Evolutionary conservation across 768 basidiomycete species (phyloP).

Genomic region (Lactifluus subvellereus): DNA sequence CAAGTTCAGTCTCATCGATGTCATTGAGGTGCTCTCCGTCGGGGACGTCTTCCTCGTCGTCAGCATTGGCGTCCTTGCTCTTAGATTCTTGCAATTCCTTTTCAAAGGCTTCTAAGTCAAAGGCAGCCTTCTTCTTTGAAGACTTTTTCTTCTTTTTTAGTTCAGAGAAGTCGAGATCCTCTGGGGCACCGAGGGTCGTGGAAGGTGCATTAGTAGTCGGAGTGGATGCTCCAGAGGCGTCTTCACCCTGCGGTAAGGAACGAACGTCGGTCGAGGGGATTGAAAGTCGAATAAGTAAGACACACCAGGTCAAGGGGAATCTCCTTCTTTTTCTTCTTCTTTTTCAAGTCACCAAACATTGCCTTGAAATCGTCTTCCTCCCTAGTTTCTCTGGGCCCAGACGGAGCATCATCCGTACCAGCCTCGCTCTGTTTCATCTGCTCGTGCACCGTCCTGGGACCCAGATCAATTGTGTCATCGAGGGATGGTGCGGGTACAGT

Average conservation of each 20-base stretch:
- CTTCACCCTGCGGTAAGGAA: slow-evolving; percentile 41
- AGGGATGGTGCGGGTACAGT: slow-evolving; percentile 73
- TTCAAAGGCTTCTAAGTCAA: slow-evolving; percentile 91
- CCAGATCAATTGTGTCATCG: slow-evolving; percentile 71
- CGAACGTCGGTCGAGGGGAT: background rate
- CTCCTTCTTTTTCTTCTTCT: slow-evolving; percentile 90
- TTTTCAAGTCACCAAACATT: slow-evolving; percentile 86
- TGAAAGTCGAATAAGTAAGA: slow-evolving; percentile 11
- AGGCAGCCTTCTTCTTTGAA: slow-evolving; percentile 79
- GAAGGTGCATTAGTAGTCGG: slow-evolving; percentile 36
- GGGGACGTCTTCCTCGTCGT: slow-evolving; percentile 50
- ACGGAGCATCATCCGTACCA: slow-evolving; percentile 32
- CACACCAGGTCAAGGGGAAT: slow-evolving; percentile 77
- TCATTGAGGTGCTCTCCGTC: slow-evolving; percentile 62
- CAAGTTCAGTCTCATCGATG: slow-evolving; percentile 77
- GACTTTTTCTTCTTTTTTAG: slow-evolving; percentile 96
- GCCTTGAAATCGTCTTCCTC: slow-evolving; percentile 74
- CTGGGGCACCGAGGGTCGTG: slow-evolving; percentile 34
- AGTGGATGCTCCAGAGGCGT: slow-evolving; percentile 62
- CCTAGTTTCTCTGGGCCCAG: slow-evolving; percentile 41
- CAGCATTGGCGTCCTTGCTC: slow-evolving; percentile 48
- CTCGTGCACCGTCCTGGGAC: slow-evolving; percentile 69
- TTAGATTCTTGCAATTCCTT: slow-evolving; percentile 78
- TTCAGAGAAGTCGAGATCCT: slow-evolving; percentile 91
- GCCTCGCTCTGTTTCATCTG: slow-evolving; percentile 52